phyloP scores from a whole-genome alignment of 1,139 yeast species.

The Magnusiomyces magnusii region DNA sequence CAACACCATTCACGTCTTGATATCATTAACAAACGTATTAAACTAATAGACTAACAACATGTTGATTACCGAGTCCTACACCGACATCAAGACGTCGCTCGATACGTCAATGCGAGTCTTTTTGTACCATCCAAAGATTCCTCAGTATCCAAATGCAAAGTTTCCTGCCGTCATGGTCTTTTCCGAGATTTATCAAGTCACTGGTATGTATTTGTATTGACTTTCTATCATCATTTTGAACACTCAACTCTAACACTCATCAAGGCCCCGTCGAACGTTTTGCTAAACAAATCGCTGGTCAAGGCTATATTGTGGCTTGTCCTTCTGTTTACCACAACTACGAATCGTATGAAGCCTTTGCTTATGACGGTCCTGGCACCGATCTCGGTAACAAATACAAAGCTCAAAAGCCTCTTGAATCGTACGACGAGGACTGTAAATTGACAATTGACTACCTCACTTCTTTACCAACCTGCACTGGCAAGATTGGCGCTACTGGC shows the following conservation, averaged over 20 bases:
- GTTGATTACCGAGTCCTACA: slow-evolving; percentile 61
- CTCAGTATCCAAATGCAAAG: slow-evolving; percentile 64
- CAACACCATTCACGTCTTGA: too few relatives aligned
- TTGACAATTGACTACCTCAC: slow-evolving; percentile 57
- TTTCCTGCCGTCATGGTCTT: slow-evolving; percentile 76
- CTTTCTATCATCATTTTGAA: not conserved
- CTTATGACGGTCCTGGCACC: slow-evolving; percentile 67
- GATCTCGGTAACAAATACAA: slow-evolving; percentile 67
- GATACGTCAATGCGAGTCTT: slow-evolving; percentile 63
- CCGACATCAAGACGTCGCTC: slow-evolving; percentile 57
- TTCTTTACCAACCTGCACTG: slow-evolving; percentile 56
- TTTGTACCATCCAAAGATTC: slow-evolving; percentile 59
- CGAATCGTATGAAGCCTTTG: slow-evolving; percentile 52
- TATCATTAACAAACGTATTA: too few relatives aligned
- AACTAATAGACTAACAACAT: slow-evolving; percentile 34
- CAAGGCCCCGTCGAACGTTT: slow-evolving; percentile 71
- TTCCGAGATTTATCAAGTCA: slow-evolving; percentile 65
- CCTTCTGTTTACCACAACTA: slow-evolving; percentile 78
- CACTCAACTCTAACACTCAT: too few relatives aligned
- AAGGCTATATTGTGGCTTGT: slow-evolving; percentile 69
- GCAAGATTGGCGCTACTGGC: slow-evolving; percentile 73
- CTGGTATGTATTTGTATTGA: slow-evolving; percentile 18
- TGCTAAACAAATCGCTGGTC: slow-evolving; percentile 71
- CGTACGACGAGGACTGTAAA: slow-evolving; percentile 69
- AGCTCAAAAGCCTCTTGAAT: slow-evolving; percentile 55